These are phyloP conservation scores for Sugiyamaella paludigena DNA, from an alignment of 1,139 yeast genomes.

Conservation along the genomic window DNA sequence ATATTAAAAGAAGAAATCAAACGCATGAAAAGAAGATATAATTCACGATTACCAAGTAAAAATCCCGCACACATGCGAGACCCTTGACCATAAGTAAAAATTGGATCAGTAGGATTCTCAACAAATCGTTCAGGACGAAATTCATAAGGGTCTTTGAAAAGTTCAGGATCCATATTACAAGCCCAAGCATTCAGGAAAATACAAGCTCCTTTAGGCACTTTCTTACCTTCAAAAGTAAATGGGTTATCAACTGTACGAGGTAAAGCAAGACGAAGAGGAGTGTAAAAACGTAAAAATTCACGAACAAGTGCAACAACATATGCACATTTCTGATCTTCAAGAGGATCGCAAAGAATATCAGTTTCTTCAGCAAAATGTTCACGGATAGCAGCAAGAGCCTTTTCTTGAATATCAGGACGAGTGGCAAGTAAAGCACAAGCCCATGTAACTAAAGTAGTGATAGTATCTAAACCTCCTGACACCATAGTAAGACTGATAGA, in stretches of 20 bases:
- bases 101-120: constrained; percentile 38
- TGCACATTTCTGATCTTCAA: constrained; percentile 41
- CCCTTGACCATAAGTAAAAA: constrained; percentile 67
- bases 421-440: constrained; percentile 52
- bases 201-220: constrained; percentile 54
- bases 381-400: constrained; percentile 41
- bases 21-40: constrained; percentile 48
- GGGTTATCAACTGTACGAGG: constrained; percentile 58
- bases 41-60: constrained; percentile 57
- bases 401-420: constrained; percentile 49
- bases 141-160: constrained; percentile 46
- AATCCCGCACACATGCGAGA: constrained; percentile 66
- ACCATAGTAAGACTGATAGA: constrained; percentile 70
- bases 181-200: constrained; percentile 66
- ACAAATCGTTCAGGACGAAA: constrained; percentile 63
- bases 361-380: constrained; percentile 34
- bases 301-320: constrained; percentile 56
- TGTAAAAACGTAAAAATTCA: constrained; percentile 56
- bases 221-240: constrained; percentile 40
- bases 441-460: constrained; percentile 58
- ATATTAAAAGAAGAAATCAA: constrained; percentile 43
- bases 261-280: constrained; percentile 64
- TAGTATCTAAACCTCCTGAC: constrained; percentile 73
- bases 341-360: constrained; percentile 48
- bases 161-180: constrained; percentile 59